Conservation (phyloP, 345 rosid species). For the Ceriops tagal region DNA sequence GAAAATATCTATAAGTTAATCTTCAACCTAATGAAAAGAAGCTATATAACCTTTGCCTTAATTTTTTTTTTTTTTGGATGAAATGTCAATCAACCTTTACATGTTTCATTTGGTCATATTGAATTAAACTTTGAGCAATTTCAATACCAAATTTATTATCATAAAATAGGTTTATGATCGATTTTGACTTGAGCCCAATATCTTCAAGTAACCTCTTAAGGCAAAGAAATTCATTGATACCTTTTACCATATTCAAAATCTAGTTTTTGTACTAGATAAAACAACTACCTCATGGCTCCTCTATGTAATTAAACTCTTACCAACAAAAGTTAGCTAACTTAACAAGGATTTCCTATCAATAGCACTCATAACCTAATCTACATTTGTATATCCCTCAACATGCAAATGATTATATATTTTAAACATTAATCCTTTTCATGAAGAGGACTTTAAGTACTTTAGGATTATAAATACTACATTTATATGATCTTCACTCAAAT, state of each 20-base stretch:
- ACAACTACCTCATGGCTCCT: not conserved
- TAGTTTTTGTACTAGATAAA: not conserved
- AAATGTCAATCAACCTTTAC: not conserved
- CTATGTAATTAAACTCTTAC: not conserved
- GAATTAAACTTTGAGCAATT: not conserved
- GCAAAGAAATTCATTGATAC: not conserved
- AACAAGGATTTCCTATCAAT: not conserved
- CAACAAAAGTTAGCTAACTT: not conserved
- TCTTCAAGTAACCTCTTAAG: not conserved
- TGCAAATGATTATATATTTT: not conserved
- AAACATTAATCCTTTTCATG: not conserved
- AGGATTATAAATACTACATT: not conserved
- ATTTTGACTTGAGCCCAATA: not conserved
- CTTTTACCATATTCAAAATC: not conserved
- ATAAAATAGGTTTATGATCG: not conserved
- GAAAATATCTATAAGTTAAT: not conserved
- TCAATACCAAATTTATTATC: not conserved
- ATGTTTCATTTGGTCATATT: not conserved
- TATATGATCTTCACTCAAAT: not conserved
- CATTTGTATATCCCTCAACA: not conserved
- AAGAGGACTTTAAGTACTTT: not conserved
- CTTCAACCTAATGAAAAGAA: not conserved
- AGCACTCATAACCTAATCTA: not conserved
- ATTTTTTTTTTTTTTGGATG: not conserved
- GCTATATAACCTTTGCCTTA: not conserved